Percentiles rank a stretch among this genome's conserved stretches.
phyloP scores from a whole-genome alignment of 2,329 filamentous ascomycete genomes.

The Bertia moriformis region DNA sequence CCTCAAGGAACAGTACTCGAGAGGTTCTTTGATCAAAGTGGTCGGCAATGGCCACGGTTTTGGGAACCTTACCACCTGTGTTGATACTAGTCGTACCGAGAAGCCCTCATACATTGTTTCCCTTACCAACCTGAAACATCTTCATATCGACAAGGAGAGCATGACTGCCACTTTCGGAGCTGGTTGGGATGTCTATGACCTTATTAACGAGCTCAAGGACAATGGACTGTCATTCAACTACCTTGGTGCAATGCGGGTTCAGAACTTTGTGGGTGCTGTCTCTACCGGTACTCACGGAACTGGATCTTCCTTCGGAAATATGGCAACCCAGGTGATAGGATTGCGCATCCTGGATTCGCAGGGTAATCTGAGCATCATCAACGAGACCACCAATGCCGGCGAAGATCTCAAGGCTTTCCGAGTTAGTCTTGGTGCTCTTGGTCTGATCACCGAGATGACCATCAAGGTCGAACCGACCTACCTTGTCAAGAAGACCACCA shows the following conservation, averaged over 20 bases:
- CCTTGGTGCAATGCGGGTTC: constrained; percentile 7
- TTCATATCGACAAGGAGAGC: neutral
- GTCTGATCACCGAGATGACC: constrained; percentile 8
- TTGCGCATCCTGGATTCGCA: constrained; percentile 8
- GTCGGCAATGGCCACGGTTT: constrained; percentile 9
- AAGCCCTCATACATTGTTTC: constrained; percentile 3
- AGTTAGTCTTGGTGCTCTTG: constrained; percentile 7
- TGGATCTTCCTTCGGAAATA: constrained; percentile 2
- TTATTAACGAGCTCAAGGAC: constrained; percentile 5
- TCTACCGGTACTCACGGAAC: constrained; percentile 8
- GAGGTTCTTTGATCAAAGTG: constrained; percentile 6
- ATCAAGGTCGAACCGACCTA: constrained; percentile 6
- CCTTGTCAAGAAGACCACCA: constrained; percentile 5
- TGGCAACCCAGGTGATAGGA: constrained; percentile 3
- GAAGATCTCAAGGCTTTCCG: constrained; percentile 8
- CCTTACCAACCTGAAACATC: neutral
- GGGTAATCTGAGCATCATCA: constrained; percentile 5
- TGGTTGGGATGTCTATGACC: constrained; percentile 9
- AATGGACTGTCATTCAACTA: constrained; percentile 6
- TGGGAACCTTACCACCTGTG: constrained; percentile 8
- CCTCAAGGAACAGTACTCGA: constrained; percentile 5
- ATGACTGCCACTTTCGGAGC: constrained; percentile 6
- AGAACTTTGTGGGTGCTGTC: constrained; percentile 8
- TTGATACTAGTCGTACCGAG: constrained; percentile 4
- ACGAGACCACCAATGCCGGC: constrained; percentile 3